Evolutionary conservation across 2,329 filamentous ascomycete genomes (phyloP).

Genomic region (Xylariaceae sp.): DNA sequence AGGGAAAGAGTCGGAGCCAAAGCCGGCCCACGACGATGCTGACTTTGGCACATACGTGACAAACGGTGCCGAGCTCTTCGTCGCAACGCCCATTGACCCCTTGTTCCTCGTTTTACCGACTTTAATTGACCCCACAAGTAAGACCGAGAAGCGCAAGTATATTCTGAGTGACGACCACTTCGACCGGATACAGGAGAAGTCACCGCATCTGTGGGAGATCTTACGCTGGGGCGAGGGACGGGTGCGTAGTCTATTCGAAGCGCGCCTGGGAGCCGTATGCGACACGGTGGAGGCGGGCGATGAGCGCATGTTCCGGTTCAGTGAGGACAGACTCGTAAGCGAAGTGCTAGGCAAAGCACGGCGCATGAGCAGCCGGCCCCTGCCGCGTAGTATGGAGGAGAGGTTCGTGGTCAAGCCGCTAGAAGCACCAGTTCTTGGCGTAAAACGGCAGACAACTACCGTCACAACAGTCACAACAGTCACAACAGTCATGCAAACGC

Average conservation of each 20-base stretch:
- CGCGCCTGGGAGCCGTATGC: slow-evolving; percentile 73
- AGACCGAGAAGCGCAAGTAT: slow-evolving; percentile 63
- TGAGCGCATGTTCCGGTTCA: slow-evolving; percentile 85
- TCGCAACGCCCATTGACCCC: slow-evolving; percentile 84
- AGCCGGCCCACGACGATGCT: slow-evolving; percentile 28
- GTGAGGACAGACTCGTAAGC: slow-evolving; percentile 69
- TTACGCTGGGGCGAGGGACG: slow-evolving; percentile 53
- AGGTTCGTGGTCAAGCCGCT: slow-evolving; percentile 78
- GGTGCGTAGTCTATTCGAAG: slow-evolving; percentile 61
- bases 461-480: too few relatives aligned
- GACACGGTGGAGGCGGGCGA: slow-evolving; percentile 83
- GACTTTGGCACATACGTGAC: slow-evolving; percentile 53
- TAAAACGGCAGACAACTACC: slow-evolving; percentile 61
- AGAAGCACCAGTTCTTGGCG: slow-evolving; percentile 74
- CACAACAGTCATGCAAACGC: too few relatives aligned
- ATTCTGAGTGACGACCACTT: slow-evolving; percentile 75
- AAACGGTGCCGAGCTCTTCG: slow-evolving; percentile 74
- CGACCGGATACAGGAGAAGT: slow-evolving; percentile 62
- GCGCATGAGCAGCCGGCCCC: slow-evolving; percentile 65
- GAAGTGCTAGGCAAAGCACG: slow-evolving; percentile 75
- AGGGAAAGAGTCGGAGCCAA: slow-evolving; percentile 8
- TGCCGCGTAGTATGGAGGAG: slow-evolving; percentile 85
- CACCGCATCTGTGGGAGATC: slow-evolving; percentile 64
- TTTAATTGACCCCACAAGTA: slow-evolving; percentile 50
- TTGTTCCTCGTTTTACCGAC: slow-evolving; percentile 83